Conservation (phyloP, 1,139 yeast species). For the Diutina neorugosa region DNA sequence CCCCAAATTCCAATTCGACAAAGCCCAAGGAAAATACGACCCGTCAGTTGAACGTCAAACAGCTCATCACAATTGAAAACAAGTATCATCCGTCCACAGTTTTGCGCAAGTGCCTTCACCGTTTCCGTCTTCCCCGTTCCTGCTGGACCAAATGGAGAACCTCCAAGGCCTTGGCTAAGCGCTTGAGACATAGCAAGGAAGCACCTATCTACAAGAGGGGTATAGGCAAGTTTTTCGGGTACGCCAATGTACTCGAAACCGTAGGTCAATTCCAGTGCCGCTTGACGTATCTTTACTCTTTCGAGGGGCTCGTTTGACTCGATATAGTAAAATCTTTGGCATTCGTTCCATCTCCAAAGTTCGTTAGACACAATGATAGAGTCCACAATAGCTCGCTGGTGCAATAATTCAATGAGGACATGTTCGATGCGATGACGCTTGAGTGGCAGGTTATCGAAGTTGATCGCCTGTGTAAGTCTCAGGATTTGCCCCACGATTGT, state of each 20-base stretch:
- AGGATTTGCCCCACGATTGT: not conserved
- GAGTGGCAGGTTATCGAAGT: not conserved
- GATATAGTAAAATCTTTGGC: constrained; percentile 39
- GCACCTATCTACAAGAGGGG: constrained; percentile 59
- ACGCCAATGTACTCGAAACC: constrained; percentile 81
- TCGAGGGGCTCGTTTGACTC: constrained; percentile 11
- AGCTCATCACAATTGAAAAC: constrained; percentile 89
- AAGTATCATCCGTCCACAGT: constrained; percentile 68
- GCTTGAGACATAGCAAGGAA: constrained; percentile 69
- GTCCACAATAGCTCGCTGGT: constrained; percentile 37
- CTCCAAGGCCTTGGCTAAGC: constrained; percentile 64
- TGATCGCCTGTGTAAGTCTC: not conserved
- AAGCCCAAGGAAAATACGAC: constrained; percentile 70
- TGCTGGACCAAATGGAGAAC: constrained; percentile 93
- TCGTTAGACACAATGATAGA: constrained; percentile 11
- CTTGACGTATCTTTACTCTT: constrained; percentile 36
- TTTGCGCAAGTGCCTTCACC: constrained; percentile 72
- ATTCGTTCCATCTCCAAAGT: constrained; percentile 32
- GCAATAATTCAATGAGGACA: constrained; percentile 54
- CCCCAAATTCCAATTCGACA: constrained; percentile 90
- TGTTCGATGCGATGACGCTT: not conserved
- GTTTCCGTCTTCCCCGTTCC: constrained; percentile 97
- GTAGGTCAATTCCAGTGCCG: constrained; percentile 40
- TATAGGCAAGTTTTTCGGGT: constrained; percentile 62
- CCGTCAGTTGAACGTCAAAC: constrained; percentile 73